Conservation (phyloP, 1,139 yeast genomes). For the Yamadazyma pseudoaaseri region DNA sequence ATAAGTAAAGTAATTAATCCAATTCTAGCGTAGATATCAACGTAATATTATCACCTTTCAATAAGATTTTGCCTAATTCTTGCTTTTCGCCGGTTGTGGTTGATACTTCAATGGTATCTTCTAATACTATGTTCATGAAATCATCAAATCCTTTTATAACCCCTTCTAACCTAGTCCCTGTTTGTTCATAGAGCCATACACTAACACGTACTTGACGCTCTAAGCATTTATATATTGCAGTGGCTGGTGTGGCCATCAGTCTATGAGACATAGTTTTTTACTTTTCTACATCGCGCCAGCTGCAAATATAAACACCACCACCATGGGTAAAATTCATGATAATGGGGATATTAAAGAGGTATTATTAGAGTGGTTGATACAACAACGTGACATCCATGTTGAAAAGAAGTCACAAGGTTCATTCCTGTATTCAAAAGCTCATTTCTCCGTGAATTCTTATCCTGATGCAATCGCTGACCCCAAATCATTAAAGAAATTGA, state of each 20-base stretch:
- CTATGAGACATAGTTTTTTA: constrained; percentile 2
- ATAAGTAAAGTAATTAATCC: no score
- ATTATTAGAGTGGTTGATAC: constrained; percentile 53
- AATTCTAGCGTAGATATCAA: constrained; percentile 61
- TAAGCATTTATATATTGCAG: constrained; percentile 79
- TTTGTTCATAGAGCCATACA: constrained; percentile 88
- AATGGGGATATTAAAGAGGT: constrained; percentile 21
- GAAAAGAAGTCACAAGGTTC: constrained; percentile 42
- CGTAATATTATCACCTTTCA: constrained; percentile 94
- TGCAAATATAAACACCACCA: no score
- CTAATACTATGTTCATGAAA: constrained; percentile 94
- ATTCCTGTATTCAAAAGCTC: constrained; percentile 47
- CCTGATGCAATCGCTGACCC: constrained; percentile 48
- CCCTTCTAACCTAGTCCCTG: constrained; percentile 76
- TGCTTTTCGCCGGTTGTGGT: constrained; percentile 40
- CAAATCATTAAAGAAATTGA: constrained; percentile 48
- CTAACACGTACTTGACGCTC: constrained; percentile 80
- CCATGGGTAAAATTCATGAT: no score
- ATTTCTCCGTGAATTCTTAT: constrained; percentile 42
- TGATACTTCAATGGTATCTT: constrained; percentile 75
- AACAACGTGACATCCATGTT: constrained; percentile 42
- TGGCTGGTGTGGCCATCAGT: constrained; percentile 81
- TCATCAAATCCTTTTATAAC: constrained; percentile 92
- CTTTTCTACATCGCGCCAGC: no score
- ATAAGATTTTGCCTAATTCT: constrained; percentile 54